These are phyloP conservation scores for Nephelium lappaceum DNA, from an alignment of 345 rosid species.

Conservation along the genomic window DNA sequence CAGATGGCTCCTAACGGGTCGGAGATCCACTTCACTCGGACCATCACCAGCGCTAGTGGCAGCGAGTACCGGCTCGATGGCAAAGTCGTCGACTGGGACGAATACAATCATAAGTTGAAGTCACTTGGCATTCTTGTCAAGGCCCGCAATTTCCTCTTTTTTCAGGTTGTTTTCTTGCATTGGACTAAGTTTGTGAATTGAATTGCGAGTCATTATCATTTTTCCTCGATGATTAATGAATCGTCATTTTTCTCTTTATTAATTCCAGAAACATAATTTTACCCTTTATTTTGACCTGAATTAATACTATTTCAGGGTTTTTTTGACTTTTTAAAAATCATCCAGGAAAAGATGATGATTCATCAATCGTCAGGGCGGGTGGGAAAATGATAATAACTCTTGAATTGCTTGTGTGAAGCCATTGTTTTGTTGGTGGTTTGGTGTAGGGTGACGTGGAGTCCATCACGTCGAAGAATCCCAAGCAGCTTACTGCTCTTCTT, in stretches of 20 bases:
- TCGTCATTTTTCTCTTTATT: background rate
- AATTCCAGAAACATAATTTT: background rate
- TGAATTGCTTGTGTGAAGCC: background rate
- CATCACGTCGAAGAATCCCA: slow-evolving; percentile 93
- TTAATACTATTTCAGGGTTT: too few species aligned
- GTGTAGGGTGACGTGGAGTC: slow-evolving; percentile 98
- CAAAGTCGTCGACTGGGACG: slow-evolving; percentile 83
- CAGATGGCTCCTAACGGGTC: slow-evolving; percentile 54
- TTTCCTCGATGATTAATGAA: background rate
- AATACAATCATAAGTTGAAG: slow-evolving; percentile 70
- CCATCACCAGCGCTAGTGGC: slow-evolving; percentile 70
- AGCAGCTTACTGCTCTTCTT: slow-evolving; percentile 83
- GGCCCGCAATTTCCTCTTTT: slow-evolving; percentile 95
- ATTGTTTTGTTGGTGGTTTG: background rate
- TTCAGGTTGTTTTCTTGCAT: slow-evolving; percentile 60
- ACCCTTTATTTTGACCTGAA: too few species aligned
- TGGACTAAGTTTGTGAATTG: background rate
- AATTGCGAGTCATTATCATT: background rate
- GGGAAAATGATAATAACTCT: background rate
- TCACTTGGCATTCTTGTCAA: slow-evolving; percentile 92
- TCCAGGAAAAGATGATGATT: too few species aligned
- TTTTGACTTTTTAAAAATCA: too few species aligned
- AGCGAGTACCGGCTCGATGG: slow-evolving; percentile 91
- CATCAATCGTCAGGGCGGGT: too few species aligned
- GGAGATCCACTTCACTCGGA: slow-evolving; percentile 78